These are phyloP conservation scores for Fusarium sp. DNA, from an alignment of 2,329 filamentous ascomycete species.

Conservation along the genomic window DNA sequence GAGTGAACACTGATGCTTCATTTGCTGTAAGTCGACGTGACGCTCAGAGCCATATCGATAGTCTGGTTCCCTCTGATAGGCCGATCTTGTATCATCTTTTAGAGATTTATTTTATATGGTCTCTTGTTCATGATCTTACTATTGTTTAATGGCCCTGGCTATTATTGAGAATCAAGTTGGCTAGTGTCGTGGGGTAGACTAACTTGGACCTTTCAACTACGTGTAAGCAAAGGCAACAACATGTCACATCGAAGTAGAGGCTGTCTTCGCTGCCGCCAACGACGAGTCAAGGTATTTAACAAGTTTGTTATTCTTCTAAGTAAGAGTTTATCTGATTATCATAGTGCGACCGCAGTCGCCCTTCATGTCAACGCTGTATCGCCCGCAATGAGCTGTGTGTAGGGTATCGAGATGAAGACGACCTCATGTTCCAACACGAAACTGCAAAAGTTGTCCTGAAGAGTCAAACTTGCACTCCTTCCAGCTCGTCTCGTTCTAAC, in stretches of 20 bases:
- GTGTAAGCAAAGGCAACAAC: background rate
- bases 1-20: background rate
- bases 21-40: background rate
- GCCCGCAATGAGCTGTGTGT: slow-evolving; percentile 49
- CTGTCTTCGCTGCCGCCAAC: slow-evolving; percentile 45
- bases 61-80: too few species aligned
- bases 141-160: background rate
- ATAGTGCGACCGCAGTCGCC: slow-evolving; percentile 46
- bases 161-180: background rate
- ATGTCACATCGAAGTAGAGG: slow-evolving; percentile 44
- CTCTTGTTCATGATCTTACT: background rate
- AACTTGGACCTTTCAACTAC: slow-evolving; percentile 6
- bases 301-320: background rate
- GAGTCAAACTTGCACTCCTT: slow-evolving; percentile 13
- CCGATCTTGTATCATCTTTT: background rate
- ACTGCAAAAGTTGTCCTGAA: slow-evolving; percentile 42
- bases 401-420: slow-evolving; percentile 49
- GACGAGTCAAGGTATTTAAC: slow-evolving; percentile 39
- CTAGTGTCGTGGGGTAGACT: slow-evolving; percentile 3
- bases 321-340: background rate
- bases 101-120: background rate
- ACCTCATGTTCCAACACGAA: slow-evolving; percentile 49
- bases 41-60: background rate
- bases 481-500: background rate
- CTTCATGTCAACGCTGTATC: slow-evolving; percentile 49